Conservation (phyloP, 1,284 basidiomycete genomes). For the Neolentinus lepideus region DNA sequence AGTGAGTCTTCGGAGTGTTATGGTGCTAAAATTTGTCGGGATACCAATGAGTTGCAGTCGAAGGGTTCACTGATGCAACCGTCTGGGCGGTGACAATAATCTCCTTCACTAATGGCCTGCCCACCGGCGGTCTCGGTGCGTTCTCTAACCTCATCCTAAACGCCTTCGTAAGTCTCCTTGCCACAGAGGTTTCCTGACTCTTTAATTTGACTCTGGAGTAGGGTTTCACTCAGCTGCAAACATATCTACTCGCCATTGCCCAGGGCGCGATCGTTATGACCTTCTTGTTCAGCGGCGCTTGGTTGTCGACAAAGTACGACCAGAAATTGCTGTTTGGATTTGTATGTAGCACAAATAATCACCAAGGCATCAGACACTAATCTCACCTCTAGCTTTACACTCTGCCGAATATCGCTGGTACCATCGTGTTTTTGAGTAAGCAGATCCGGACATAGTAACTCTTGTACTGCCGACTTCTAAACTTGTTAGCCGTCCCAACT, state of each 20-base stretch:
- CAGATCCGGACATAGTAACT: constrained; percentile 16
- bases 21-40: background rate
- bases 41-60: constrained; percentile 27
- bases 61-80: constrained; percentile 40
- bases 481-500: constrained; percentile 27
- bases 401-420: constrained; percentile 40
- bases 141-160: constrained; percentile 31
- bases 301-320: constrained; percentile 32
- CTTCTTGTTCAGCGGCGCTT: constrained; percentile 39
- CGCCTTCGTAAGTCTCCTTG: constrained; percentile 27
- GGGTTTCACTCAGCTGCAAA: constrained; percentile 42
- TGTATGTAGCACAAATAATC: constrained; percentile 18
- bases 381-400: constrained; percentile 29
- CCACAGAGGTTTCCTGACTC: background rate
- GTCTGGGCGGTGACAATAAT: constrained; percentile 37
- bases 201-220: constrained; percentile 11
- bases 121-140: constrained; percentile 44
- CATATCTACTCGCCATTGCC: constrained; percentile 43
- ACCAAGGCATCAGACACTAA: background rate
- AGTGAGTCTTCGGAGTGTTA: constrained; percentile 15
- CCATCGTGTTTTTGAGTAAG: constrained; percentile 34
- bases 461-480: background rate
- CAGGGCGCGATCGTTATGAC: constrained; percentile 42
- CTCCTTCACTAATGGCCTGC: constrained; percentile 46
- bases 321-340: constrained; percentile 38